phyloP scores from a whole-genome alignment of 2,329 filamentous ascomycete species.

The Gaeumannomyces sp. region DNA sequence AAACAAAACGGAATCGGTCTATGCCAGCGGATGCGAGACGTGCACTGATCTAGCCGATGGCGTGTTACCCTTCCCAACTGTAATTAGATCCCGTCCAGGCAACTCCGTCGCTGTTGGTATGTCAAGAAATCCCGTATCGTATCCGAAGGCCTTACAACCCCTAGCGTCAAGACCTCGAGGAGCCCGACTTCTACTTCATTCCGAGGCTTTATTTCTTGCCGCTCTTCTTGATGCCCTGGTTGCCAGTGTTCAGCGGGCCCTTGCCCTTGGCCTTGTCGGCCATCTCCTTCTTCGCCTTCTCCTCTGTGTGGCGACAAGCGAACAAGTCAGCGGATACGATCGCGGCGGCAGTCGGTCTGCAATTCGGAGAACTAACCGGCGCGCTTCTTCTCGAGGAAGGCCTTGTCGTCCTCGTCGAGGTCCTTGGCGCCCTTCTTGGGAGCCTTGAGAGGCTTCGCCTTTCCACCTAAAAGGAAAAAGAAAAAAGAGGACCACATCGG shows the following conservation, averaged over 20 bases:
- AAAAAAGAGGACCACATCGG: neutral
- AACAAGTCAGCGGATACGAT: neutral
- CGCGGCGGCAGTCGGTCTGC: neutral
- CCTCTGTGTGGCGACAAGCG: slow-evolving; percentile 44
- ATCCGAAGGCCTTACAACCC: neutral
- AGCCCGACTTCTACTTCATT: neutral
- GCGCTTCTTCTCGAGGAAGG: slow-evolving; percentile 75
- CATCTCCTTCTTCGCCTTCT: slow-evolving; percentile 80
- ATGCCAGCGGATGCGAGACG: neutral
- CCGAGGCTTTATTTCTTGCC: slow-evolving; percentile 77
- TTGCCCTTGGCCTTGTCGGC: slow-evolving; percentile 79
- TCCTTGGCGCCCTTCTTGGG: slow-evolving; percentile 81
- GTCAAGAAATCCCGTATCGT: neutral
- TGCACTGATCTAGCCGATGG: neutral
- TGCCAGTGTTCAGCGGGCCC: slow-evolving; percentile 77
- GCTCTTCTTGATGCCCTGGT: slow-evolving; percentile 94
- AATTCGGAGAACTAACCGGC: slow-evolving; percentile 54
- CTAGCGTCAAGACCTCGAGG: neutral
- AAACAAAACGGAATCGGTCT: neutral
- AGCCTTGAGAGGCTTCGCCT: slow-evolving; percentile 79
- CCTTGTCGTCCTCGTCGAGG: slow-evolving; percentile 79
- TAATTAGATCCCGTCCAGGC: neutral
- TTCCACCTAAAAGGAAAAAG: slow-evolving; percentile 55
- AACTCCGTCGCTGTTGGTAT: slow-evolving; percentile 8
- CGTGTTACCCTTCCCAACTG: neutral